Evolutionary conservation across 129 eudicot genomes (phyloP).

Genomic region (Flaveria robusta): DNA sequence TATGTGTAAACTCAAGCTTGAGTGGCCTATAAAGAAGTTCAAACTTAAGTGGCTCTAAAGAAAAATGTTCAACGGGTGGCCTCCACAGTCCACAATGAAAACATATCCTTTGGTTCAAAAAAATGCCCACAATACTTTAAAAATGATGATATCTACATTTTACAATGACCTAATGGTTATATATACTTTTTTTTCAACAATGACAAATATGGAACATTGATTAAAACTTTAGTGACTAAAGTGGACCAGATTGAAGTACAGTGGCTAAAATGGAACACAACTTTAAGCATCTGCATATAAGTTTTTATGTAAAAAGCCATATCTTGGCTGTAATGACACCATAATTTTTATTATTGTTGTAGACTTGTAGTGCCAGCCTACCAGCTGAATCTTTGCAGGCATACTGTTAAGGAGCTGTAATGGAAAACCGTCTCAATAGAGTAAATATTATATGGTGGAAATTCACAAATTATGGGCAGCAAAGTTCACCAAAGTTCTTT

Average conservation of each 20-base stretch:
- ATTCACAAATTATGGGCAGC: conserved; percentile 6
- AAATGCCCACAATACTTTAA: not conserved
- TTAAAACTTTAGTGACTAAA: not conserved
- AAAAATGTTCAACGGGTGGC: not conserved
- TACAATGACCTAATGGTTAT: not conserved
- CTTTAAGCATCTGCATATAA: not conserved
- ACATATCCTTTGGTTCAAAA: not conserved
- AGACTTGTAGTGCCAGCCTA: not conserved
- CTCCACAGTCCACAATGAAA: not conserved
- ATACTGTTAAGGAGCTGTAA: not conserved
- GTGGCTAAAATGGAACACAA: not conserved
- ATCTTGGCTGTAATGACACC: not conserved
- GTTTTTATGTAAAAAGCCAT: not conserved
- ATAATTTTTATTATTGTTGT: not conserved
- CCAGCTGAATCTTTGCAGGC: conserved; percentile 12
- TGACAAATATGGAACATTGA: not conserved
- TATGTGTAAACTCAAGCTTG: not conserved
- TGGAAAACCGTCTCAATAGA: not conserved
- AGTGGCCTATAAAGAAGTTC: not conserved
- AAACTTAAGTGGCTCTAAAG: not conserved
- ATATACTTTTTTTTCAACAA: too few relatives aligned
- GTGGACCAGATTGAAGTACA: not conserved
- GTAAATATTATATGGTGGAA: not conserved
- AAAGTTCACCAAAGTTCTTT: not conserved
- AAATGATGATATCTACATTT: not conserved